Conservation (phyloP, 2,329 filamentous ascomycete species). For the Aspergillus candidus region DNA sequence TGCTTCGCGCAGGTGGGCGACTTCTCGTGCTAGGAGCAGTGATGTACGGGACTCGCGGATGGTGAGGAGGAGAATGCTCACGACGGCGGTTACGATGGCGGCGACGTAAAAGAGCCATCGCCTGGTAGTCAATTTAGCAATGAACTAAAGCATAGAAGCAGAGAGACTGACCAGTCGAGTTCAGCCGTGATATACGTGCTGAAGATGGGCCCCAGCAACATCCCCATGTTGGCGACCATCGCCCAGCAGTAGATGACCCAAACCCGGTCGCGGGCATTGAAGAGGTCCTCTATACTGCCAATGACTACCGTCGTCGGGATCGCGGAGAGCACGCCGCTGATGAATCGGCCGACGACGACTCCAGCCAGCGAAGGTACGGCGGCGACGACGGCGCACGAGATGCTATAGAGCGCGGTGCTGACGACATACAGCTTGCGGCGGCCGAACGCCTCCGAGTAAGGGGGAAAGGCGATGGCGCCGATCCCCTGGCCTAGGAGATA, state of each 20-base stretch:
- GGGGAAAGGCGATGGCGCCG: conserved; percentile 31
- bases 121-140: conserved; percentile 20
- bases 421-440: conserved; percentile 32
- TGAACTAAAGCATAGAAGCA: not conserved
- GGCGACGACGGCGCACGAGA: conserved; percentile 35
- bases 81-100: conserved; percentile 32
- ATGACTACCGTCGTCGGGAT: conserved; percentile 44
- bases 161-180: conserved; percentile 32
- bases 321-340: conserved; percentile 43
- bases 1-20: conserved; percentile 23
- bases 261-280: conserved; percentile 40
- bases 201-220: conserved; percentile 42
- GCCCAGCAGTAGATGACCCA: conserved; percentile 46
- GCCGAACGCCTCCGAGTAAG: conserved; percentile 35
- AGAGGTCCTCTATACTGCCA: conserved; percentile 48
- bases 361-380: conserved; percentile 30
- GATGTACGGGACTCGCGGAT: conserved; percentile 44
- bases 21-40: conserved; percentile 34
- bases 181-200: conserved; percentile 36
- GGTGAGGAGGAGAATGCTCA: conserved; percentile 31
- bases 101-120: conserved; percentile 43
- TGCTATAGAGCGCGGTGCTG: conserved; percentile 23
- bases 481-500: conserved; percentile 31
- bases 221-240: conserved; percentile 37
- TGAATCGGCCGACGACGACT: conserved; percentile 38